Evolutionary conservation across 192 early-diverging fungal species (phyloP).

Genomic region (Chytriomyces sp.): DNA sequence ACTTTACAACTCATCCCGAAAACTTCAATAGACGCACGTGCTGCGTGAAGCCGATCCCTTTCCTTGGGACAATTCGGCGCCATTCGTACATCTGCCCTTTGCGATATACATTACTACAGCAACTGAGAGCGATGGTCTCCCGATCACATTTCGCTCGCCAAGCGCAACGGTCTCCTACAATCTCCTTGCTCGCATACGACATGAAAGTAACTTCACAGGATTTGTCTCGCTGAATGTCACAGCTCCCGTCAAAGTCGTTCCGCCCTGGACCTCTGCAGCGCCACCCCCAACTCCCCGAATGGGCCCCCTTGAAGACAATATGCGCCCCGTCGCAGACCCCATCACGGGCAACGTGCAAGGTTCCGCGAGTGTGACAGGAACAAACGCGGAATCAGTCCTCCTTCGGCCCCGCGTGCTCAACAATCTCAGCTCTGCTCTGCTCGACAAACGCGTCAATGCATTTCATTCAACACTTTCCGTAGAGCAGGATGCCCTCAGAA

Average conservation of each 20-base stretch:
- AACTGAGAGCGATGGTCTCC: conserved; percentile 4
- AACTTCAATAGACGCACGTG: not conserved
- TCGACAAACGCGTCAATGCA: not conserved
- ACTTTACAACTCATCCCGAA: not conserved
- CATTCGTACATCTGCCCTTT: conserved; percentile 1
- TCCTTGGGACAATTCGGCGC: not conserved
- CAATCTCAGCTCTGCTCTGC: not conserved
- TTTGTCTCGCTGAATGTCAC: not conserved
- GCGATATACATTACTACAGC: not conserved
- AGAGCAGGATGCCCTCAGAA: too few relatives aligned
- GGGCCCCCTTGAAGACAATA: not conserved
- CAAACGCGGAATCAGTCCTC: not conserved
- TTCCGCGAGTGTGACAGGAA: not conserved
- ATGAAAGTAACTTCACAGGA: not conserved
- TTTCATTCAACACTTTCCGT: not conserved
- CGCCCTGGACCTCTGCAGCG: conserved; percentile 1
- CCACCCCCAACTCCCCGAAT: conserved; percentile 17
- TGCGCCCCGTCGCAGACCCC: conserved; percentile 5
- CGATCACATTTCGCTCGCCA: conserved; percentile 15
- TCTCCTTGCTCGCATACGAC: not conserved
- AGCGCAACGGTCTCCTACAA: not conserved
- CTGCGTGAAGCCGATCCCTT: not conserved
- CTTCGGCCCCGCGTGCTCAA: not conserved
- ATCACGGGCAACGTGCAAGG: not conserved
- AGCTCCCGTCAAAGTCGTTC: conserved; percentile 7